phyloP scores from a whole-genome alignment of 2,329 filamentous ascomycete genomes.

The Hymenoscyphus repandus region DNA sequence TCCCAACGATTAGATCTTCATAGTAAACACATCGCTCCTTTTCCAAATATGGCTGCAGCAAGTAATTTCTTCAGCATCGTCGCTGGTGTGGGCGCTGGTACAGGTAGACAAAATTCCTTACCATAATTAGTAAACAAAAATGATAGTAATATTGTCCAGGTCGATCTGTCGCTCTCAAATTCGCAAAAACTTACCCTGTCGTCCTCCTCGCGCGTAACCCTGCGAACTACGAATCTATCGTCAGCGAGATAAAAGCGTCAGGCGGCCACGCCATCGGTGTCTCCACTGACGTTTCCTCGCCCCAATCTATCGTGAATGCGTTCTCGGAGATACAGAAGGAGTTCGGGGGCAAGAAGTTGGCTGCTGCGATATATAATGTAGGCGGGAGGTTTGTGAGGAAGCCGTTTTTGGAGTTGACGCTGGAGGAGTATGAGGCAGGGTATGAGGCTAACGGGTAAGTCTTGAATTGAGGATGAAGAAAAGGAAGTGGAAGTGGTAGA shows the following conservation, averaged over 20 bases:
- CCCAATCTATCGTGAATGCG: conserved; percentile 47
- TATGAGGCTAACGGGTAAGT: conserved; percentile 46
- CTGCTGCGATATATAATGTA: conserved; percentile 69
- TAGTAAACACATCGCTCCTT: neutral
- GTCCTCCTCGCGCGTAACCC: conserved; percentile 67
- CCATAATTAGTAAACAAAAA: no score
- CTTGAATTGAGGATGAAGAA: neutral
- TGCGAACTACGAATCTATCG: conserved; percentile 59
- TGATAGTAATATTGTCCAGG: no score
- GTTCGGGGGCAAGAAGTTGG: conserved; percentile 49
- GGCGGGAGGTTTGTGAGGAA: conserved; percentile 43
- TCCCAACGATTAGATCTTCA: neutral
- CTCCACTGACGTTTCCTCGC: conserved; percentile 56
- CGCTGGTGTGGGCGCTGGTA: conserved; percentile 69
- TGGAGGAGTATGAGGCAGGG: conserved; percentile 44
- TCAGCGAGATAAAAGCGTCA: conserved; percentile 59
- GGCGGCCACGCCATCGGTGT: conserved; percentile 70
- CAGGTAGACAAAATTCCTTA: no score
- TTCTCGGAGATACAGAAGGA: conserved; percentile 58
- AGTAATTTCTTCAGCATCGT: conserved; percentile 59
- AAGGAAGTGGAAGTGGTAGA: no score
- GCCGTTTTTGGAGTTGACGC: conserved; percentile 52
- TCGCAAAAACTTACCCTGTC: conserved; percentile 63
- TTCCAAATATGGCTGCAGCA: conserved; percentile 19
- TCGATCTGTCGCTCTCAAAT: conserved; percentile 48